Evolutionary conservation across 306 rosid genomes (phyloP).

Genomic region (Citrullus colocynthis): DNA sequence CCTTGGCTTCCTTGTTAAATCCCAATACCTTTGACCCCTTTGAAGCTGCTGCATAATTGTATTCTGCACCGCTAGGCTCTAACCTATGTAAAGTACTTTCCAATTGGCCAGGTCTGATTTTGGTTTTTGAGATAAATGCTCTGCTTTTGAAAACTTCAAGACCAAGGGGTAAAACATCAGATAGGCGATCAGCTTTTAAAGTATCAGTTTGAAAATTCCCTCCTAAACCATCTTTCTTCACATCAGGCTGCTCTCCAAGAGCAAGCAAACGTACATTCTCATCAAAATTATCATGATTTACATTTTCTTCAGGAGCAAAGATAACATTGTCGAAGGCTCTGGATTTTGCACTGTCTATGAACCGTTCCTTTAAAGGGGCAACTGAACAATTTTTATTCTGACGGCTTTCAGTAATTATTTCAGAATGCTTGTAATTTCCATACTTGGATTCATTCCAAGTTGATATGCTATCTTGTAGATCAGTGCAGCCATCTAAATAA

Average conservation of each 20-base stretch:
- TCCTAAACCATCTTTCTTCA: slow-evolving; percentile 24
- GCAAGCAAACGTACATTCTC: slow-evolving; percentile 14
- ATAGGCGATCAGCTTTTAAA: slow-evolving; percentile 32
- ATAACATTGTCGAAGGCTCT: slow-evolving; percentile 18
- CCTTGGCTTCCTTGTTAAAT: slow-evolving; percentile 93
- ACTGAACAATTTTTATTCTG: slow-evolving; percentile 14
- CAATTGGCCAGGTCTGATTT: slow-evolving; percentile 39
- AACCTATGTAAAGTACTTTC: slow-evolving; percentile 52
- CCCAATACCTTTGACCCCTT: slow-evolving; percentile 90
- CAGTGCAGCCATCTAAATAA: slow-evolving; percentile 34
- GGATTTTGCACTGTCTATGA: slow-evolving; percentile 18
- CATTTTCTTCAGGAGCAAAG: slow-evolving; percentile 17
- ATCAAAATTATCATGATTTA: slow-evolving; percentile 7
- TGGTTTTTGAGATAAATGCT: slow-evolving; percentile 50
- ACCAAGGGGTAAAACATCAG: slow-evolving; percentile 63
- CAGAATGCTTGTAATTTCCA: slow-evolving; percentile 18
- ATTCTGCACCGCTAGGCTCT: slow-evolving; percentile 80
- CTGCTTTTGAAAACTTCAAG: slow-evolving; percentile 86
- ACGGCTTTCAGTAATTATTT: slow-evolving; percentile 10
- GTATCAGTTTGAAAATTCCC: slow-evolving; percentile 33
- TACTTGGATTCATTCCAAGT: slow-evolving; percentile 41
- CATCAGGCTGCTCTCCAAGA: slow-evolving; percentile 22
- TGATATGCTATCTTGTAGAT: slow-evolving; percentile 25
- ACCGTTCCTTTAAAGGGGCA: slow-evolving; percentile 19
- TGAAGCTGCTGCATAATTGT: slow-evolving; percentile 85